phyloP scores from a whole-genome alignment of 2,329 filamentous ascomycete genomes.

The Cryphonectria carpinicola region DNA sequence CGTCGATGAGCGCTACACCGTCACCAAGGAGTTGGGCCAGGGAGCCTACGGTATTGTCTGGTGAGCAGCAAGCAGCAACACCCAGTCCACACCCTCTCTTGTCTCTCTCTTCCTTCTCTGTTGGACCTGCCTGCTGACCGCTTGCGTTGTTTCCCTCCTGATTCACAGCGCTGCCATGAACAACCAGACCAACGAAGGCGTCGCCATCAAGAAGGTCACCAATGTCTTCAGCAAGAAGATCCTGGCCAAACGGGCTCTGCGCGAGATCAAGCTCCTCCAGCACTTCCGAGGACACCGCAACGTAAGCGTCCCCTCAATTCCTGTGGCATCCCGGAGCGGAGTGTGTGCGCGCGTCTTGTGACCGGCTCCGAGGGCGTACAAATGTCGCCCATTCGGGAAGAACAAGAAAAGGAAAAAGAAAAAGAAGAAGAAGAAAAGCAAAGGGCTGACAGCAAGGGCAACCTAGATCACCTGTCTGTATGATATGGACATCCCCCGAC shows the following conservation, averaged over 20 bases:
- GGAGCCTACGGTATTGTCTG: conserved; percentile 99
- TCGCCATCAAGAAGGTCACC: conserved; percentile 99
- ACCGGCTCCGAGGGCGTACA: background rate
- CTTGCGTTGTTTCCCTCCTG: conserved; percentile 11
- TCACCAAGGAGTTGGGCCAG: conserved; percentile 97
- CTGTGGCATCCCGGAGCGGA: background rate
- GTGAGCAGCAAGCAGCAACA: conserved; percentile 57
- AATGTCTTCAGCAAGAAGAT: conserved; percentile 99
- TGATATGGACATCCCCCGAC: conserved; percentile 98
- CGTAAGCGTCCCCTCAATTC: conserved; percentile 52
- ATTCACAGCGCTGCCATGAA: conserved; percentile 82
- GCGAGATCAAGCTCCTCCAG: conserved; percentile 98
- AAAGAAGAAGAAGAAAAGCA: background rate
- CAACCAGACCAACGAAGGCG: conserved; percentile 85
- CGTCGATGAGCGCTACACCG: conserved; percentile 96
- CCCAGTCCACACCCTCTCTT: background rate
- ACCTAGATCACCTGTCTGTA: conserved; percentile 94
- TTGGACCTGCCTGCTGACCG: conserved; percentile 9
- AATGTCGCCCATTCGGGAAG: background rate
- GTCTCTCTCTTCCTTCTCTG: background rate
- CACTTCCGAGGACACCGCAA: conserved; percentile 93
- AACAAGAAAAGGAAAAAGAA: background rate
- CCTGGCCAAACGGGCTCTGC: conserved; percentile 92
- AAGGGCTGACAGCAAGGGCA: conserved; percentile 15
- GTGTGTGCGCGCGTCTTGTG: background rate